These are phyloP conservation scores for Thalassiosira hispida DNA, from an alignment of 352 stramenopile species.

Conservation along the genomic window DNA sequence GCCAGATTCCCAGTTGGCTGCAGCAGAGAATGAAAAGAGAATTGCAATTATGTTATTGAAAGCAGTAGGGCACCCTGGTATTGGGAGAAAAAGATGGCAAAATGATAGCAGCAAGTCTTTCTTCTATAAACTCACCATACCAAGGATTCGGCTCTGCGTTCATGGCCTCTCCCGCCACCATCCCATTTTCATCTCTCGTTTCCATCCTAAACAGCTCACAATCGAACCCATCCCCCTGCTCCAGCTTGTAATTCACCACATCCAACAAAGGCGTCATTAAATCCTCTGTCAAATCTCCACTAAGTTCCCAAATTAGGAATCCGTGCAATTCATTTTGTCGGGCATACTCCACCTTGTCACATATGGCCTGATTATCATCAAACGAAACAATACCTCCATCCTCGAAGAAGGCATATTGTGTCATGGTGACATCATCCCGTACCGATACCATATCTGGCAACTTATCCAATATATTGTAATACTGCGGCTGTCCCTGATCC, in stretches of 20 bases:
- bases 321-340: slow-evolving; percentile 24
- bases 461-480: slow-evolving; percentile 54
- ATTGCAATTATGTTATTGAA: background rate
- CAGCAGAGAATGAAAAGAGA: background rate
- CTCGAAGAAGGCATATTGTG: slow-evolving; percentile 60
- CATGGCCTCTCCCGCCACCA: slow-evolving; percentile 20
- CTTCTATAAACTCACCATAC: slow-evolving; percentile 53
- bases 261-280: slow-evolving; percentile 56
- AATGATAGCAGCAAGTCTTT: background rate
- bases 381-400: slow-evolving; percentile 50
- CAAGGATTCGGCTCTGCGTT: slow-evolving; percentile 29
- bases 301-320: slow-evolving; percentile 33
- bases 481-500: slow-evolving; percentile 51
- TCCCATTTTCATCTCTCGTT: slow-evolving; percentile 41
- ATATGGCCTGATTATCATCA: slow-evolving; percentile 59
- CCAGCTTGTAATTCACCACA: slow-evolving; percentile 56
- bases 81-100: background rate
- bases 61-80: too few species aligned
- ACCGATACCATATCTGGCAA: slow-evolving; percentile 56
- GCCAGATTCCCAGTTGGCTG: slow-evolving; percentile 43
- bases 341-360: slow-evolving; percentile 63
- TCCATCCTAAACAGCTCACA: slow-evolving; percentile 44
- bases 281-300: slow-evolving; percentile 46
- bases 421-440: slow-evolving; percentile 55
- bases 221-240: slow-evolving; percentile 40